A percentile compares a stretch with the other conserved stretches of the same genome.
Evolutionary conservation across 2,329 filamentous ascomycete species (phyloP).

Genomic region (Colletotrichum agaves): DNA sequence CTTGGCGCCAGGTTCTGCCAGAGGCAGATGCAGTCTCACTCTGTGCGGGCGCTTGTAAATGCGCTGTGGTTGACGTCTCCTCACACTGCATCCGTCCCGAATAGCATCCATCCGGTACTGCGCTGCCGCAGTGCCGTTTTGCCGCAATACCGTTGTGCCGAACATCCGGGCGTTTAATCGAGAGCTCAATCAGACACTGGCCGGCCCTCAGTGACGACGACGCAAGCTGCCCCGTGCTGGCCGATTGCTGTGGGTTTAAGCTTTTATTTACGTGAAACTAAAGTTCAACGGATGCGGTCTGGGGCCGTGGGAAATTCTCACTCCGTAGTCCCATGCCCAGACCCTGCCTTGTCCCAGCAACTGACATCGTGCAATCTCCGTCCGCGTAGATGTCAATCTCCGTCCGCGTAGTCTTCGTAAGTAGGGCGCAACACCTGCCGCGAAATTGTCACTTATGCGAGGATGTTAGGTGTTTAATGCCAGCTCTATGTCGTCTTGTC

Average conservation of each 20-base stretch:
- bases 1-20: constrained; percentile 5
- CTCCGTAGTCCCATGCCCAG: not conserved
- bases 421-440: not conserved
- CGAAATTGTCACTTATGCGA: not conserved
- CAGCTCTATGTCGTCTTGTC: too few species aligned
- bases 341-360: not conserved
- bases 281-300: not conserved
- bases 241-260: constrained; percentile 17
- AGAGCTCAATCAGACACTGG: constrained; percentile 8
- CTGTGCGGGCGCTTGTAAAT: too few species aligned
- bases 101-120: not conserved
- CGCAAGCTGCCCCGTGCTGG: not conserved
- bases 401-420: not conserved
- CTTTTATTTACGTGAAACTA: constrained; percentile 19
- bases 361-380: not conserved
- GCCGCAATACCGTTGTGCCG: constrained; percentile 11
- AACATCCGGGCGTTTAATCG: constrained; percentile 9
- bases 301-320: not conserved
- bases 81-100: not conserved
- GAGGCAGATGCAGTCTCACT: too few species aligned
- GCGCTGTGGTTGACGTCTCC: not conserved
- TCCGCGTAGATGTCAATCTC: not conserved
- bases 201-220: not conserved
- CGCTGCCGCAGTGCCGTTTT: constrained; percentile 13
- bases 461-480: too few species aligned